Evolutionary conservation across 2,329 filamentous ascomycete genomes (phyloP), one percentile per base, ranked within the genome.

Genomic region (Monilinia laxa): DNA sequence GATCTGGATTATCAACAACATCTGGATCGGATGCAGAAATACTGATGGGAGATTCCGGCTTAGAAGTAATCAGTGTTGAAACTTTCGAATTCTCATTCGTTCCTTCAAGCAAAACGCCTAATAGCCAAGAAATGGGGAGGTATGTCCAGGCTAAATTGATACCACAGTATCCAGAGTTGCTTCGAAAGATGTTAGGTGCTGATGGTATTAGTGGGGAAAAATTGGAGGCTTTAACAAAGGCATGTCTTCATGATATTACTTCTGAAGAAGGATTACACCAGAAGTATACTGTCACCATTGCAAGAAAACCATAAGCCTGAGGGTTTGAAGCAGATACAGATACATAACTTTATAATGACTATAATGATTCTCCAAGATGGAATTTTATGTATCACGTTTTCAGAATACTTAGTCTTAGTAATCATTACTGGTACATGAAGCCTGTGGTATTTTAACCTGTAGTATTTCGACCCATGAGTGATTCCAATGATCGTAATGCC

Each of bases 121-220:
- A 31, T 10, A 60, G 64, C 25, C 64, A 65, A 25, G 47, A 55
- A 25, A 65, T 65, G 64, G 55, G 55, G 28, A 65, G 55, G 23
- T 65, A 65, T 45, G 64, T 65, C 18, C 47, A 60, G 28, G 64
- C 55, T 6, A 60, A 65, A 62, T 60, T 62, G 64, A 45, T 65
- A 53, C 55, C 64, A 42, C 55, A 60, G 40, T 60, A 65, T 53
- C 55, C 47, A 11, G 64, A 60, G 20, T 51, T 65, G 12, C 38
- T 65, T 11, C 35, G 55, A 20, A 65, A 65, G 45, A 47, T 65
- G 14, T 35, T 60, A n/a, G 45, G 64, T 7, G 47, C 64, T 25
- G 25, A 60, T 45, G 55, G 35, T 0, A 54, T 65, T 14, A 40
- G n/a, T 47, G 64, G 47, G 4, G 55, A 53, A 25, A 53, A 53